phyloP scores from a whole-genome alignment of 768 basidiomycete genomes.

The Naganishia randhawae region DNA sequence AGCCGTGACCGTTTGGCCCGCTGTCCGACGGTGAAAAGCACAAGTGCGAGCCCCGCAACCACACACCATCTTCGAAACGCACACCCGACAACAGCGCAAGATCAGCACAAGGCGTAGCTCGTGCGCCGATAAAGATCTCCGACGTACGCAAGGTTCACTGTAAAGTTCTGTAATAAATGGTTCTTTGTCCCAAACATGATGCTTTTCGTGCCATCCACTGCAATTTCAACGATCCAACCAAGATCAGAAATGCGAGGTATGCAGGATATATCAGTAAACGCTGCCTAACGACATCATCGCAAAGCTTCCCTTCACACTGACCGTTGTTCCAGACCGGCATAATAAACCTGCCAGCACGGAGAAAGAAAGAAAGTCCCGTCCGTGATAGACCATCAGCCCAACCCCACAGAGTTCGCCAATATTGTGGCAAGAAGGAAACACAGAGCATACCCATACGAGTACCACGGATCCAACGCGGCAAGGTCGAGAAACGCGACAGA shows the following conservation, averaged over 20 bases:
- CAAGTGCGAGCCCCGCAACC: neutral
- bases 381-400: neutral
- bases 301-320: conserved; percentile 29
- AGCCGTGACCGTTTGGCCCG: neutral
- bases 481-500: conserved; percentile 47
- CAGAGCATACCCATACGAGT: conserved; percentile 43
- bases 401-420: no score
- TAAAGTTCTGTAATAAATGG: conserved; percentile 47
- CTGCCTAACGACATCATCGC: neutral
- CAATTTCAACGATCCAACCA: neutral
- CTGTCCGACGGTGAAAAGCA: neutral
- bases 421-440: neutral
- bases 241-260: neutral
- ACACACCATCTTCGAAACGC: neutral
- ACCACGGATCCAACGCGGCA: conserved; percentile 43
- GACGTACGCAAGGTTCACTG: conserved; percentile 45
- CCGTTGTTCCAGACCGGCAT: conserved; percentile 41
- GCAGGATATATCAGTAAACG: neutral
- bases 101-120: neutral
- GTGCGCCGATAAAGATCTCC: no score
- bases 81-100: neutral
- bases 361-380: neutral
- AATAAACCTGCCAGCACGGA: conserved; percentile 30
- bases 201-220: conserved; percentile 44
- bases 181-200: conserved; percentile 49